phyloP scores from a whole-genome alignment of 805 yeast species.

The Cyberlindnera suaveolens region DNA sequence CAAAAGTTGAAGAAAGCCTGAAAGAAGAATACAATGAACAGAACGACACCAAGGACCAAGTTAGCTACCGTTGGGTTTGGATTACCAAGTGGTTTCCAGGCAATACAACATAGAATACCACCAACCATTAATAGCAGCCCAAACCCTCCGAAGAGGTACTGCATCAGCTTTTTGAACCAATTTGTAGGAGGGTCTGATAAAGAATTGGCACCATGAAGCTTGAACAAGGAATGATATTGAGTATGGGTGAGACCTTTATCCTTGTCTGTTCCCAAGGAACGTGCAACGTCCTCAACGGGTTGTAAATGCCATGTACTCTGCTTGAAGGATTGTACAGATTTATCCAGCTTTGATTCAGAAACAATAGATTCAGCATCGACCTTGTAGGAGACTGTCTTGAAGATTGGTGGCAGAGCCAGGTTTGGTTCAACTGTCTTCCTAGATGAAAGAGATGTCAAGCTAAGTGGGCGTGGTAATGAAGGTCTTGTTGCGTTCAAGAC shows the following conservation, averaged over 20 bases:
- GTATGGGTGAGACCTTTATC: constrained; percentile 21
- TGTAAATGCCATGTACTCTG: constrained; percentile 28
- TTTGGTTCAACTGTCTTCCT: constrained; percentile 20
- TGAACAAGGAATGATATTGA: constrained; percentile 6
- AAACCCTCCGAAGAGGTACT: constrained; percentile 44
- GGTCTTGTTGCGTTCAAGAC: not conserved
- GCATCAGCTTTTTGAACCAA: constrained; percentile 27
- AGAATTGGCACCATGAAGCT: constrained; percentile 29
- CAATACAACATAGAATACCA: constrained; percentile 35
- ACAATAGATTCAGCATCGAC: constrained; percentile 23
- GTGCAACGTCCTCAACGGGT: constrained; percentile 21
- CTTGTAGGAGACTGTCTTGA: constrained; percentile 32
- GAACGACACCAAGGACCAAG: constrained; percentile 35
- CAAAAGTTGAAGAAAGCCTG: constrained; percentile 40
- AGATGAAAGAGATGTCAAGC: not conserved
- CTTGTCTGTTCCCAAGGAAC: constrained; percentile 19
- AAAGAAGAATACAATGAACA: constrained; percentile 33
- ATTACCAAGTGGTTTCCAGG: constrained; percentile 43
- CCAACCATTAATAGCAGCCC: constrained; percentile 36
- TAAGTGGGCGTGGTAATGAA: not conserved
- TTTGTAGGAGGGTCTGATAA: constrained; percentile 34
- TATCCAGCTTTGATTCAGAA: constrained; percentile 10
- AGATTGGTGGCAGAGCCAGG: constrained; percentile 30
- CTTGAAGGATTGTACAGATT: constrained; percentile 21
- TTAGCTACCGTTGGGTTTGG: constrained; percentile 38